Evolutionary conservation across 2,329 filamentous ascomycete genomes (phyloP).

Genomic region (Cercospora citrullina): DNA sequence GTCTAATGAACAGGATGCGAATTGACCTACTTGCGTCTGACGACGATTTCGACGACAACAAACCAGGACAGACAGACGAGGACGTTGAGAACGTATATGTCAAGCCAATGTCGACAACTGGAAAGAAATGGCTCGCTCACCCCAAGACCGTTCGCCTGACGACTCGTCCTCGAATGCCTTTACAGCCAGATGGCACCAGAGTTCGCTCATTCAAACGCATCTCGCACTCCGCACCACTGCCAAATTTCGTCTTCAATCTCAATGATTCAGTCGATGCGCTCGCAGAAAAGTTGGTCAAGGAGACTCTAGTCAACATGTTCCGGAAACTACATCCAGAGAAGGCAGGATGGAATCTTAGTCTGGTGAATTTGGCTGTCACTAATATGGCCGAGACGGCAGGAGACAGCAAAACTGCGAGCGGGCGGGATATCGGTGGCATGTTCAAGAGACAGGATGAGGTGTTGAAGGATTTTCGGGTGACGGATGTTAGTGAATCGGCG

Average conservation of each 20-base stretch:
- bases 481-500: slow-evolving; percentile 39
- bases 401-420: slow-evolving; percentile 49
- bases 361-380: slow-evolving; percentile 83
- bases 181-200: slow-evolving; percentile 56
- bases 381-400: slow-evolving; percentile 67
- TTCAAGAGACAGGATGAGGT: slow-evolving; percentile 72
- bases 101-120: not conserved
- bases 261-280: slow-evolving; percentile 59
- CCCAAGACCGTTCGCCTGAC: slow-evolving; percentile 81
- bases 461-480: slow-evolving; percentile 65
- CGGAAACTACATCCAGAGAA: slow-evolving; percentile 69
- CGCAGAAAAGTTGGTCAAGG: slow-evolving; percentile 67
- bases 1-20: slow-evolving; percentile 75
- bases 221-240: slow-evolving; percentile 73
- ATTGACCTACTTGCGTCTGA: slow-evolving; percentile 66
- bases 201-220: slow-evolving; percentile 65
- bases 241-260: slow-evolving; percentile 70
- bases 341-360: slow-evolving; percentile 72
- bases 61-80: slow-evolving; percentile 37
- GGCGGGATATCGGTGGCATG: slow-evolving; percentile 79
- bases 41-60: slow-evolving; percentile 33
- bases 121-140: slow-evolving; percentile 68
- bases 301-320: slow-evolving; percentile 70
- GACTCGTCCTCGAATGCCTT: slow-evolving; percentile 62
- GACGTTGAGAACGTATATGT: slow-evolving; percentile 13